These are phyloP conservation scores for Diaporthe sp. DNA, from an alignment of 2,329 filamentous ascomycete genomes.

Conservation along the genomic window DNA sequence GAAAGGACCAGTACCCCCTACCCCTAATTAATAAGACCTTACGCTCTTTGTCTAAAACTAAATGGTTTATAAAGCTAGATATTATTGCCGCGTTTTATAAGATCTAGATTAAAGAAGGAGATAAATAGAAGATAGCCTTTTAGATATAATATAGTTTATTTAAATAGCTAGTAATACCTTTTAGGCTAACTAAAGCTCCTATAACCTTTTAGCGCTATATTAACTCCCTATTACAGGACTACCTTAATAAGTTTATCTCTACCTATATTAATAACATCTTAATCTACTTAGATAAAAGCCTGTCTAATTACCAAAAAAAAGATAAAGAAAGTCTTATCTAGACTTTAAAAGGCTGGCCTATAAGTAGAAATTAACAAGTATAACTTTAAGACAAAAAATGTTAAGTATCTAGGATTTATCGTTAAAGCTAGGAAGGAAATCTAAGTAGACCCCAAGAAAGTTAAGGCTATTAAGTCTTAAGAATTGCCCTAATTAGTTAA, in stretches of 20 bases:
- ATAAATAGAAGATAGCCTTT: constrained; percentile 50
- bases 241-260: neutral
- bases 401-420: neutral
- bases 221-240: neutral
- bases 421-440: too few relatives aligned
- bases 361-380: neutral
- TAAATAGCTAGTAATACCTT: constrained; percentile 47
- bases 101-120: constrained; percentile 44
- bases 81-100: too few relatives aligned
- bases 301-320: neutral
- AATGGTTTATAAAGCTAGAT: neutral
- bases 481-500: too few relatives aligned
- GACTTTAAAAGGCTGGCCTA: too few relatives aligned
- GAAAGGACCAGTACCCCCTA: too few relatives aligned
- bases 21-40: too few relatives aligned
- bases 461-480: too few relatives aligned
- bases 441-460: too few relatives aligned
- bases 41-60: neutral
- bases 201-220: neutral
- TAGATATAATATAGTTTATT: constrained; percentile 44
- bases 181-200: constrained; percentile 31
- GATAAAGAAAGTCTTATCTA: neutral
- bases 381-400: neutral
- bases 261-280: neutral
- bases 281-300: neutral